Percentiles rank a stretch among this genome's conserved stretches.
Evolutionary conservation across 768 basidiomycete species (phyloP).

Genomic region (Termitomyces sp.): DNA sequence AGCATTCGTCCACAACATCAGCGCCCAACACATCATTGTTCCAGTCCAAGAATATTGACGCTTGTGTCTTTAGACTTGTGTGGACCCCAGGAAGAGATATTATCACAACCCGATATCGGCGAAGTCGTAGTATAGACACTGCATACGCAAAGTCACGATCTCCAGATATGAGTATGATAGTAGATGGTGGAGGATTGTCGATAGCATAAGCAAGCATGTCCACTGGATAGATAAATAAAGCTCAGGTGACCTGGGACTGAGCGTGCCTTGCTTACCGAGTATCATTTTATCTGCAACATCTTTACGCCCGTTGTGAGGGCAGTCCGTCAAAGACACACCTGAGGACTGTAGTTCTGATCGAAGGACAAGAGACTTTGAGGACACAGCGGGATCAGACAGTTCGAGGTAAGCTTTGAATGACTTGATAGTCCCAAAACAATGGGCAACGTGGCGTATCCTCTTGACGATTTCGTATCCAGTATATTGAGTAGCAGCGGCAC

Average conservation of each 20-base stretch:
- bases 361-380: constrained; percentile 28
- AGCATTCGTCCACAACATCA: constrained; percentile 9
- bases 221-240: constrained; percentile 31
- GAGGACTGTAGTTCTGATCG: constrained; percentile 45
- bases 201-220: constrained; percentile 67
- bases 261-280: constrained; percentile 29
- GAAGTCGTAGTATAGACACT: constrained; percentile 50
- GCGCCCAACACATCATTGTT: constrained; percentile 29
- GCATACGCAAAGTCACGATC: constrained; percentile 67
- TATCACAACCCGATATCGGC: constrained; percentile 48
- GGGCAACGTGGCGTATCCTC: constrained; percentile 42
- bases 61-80: constrained; percentile 47
- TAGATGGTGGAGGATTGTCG: constrained; percentile 49
- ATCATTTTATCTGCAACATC: constrained; percentile 48
- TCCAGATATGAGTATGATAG: constrained; percentile 59
- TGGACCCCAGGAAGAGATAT: constrained; percentile 39
- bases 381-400: constrained; percentile 27
- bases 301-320: constrained; percentile 30
- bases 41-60: constrained; percentile 51
- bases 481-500: constrained; percentile 30
- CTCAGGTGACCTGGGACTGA: not conserved
- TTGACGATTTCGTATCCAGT: constrained; percentile 41
- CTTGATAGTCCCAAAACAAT: constrained; percentile 44
- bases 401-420: constrained; percentile 56
- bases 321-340: constrained; percentile 39